These are phyloP conservation scores for Priceomyces haplophilus DNA, from an alignment of 805 yeast genomes.

Conservation along the genomic window DNA sequence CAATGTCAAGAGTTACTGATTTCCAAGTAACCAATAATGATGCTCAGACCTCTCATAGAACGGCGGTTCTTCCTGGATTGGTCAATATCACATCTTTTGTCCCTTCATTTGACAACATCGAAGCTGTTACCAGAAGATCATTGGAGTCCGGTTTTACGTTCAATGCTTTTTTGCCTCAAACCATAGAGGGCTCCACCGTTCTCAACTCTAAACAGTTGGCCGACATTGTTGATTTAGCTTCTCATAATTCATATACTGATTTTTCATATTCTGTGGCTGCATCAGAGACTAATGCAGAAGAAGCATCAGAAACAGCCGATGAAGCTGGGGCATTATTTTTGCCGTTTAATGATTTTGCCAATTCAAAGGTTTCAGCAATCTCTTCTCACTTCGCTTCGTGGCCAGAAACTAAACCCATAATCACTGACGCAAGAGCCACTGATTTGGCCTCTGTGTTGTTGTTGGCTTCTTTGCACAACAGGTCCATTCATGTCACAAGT, in stretches of 20 bases:
- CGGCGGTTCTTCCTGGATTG: slow-evolving; percentile 81
- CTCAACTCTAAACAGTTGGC: slow-evolving; percentile 63
- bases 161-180: slow-evolving; percentile 74
- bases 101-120: slow-evolving; percentile 68
- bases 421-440: slow-evolving; percentile 89
- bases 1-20: slow-evolving; percentile 69
- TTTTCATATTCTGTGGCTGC: slow-evolving; percentile 83
- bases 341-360: slow-evolving; percentile 71
- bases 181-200: slow-evolving; percentile 59
- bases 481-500: slow-evolving; percentile 85
- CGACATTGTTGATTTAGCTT: slow-evolving; percentile 56
- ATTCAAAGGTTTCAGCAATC: slow-evolving; percentile 70
- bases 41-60: slow-evolving; percentile 86
- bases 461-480: slow-evolving; percentile 80
- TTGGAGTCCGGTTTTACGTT: slow-evolving; percentile 87
- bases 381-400: slow-evolving; percentile 77
- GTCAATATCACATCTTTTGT: slow-evolving; percentile 78
- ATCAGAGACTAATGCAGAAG: slow-evolving; percentile 61
- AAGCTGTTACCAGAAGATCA: slow-evolving; percentile 64
- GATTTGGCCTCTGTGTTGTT: slow-evolving; percentile 89
- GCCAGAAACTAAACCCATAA: slow-evolving; percentile 80
- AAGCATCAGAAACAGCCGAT: slow-evolving; percentile 57
- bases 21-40: slow-evolving; percentile 74
- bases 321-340: slow-evolving; percentile 77
- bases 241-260: slow-evolving; percentile 71